Evolutionary conservation across 148 eudicot genomes (phyloP).

Genomic region (Chenopodium berlandieri): DNA sequence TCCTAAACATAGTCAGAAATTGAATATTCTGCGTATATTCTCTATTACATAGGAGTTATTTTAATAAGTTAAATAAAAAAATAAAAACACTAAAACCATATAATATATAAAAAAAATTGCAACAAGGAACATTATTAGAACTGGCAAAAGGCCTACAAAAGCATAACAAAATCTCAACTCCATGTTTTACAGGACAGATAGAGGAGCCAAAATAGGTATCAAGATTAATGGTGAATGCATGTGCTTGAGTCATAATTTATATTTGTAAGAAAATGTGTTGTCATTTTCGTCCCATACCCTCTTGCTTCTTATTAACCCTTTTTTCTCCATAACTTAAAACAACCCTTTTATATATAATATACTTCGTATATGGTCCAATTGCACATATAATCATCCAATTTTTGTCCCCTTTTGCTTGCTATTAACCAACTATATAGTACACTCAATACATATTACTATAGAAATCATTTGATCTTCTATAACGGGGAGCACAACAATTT

Average conservation of each 20-base stretch:
- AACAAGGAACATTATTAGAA: neutral
- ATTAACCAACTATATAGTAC: neutral
- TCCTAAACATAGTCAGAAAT: too few relatives aligned
- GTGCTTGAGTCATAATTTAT: conserved; percentile 1
- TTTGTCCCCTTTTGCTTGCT: conserved; percentile 13
- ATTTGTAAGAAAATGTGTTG: conserved; percentile 3
- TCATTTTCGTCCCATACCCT: conserved; percentile 9
- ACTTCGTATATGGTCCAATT: neutral
- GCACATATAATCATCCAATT: neutral
- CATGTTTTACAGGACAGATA: neutral
- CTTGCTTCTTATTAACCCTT: conserved; percentile 5
- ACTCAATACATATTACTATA: neutral
- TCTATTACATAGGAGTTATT: too few relatives aligned
- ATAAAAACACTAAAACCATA: too few relatives aligned
- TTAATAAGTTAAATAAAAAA: too few relatives aligned
- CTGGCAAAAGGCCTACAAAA: neutral
- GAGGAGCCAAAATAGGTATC: conserved; percentile 6
- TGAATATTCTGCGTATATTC: too few relatives aligned
- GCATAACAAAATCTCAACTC: neutral
- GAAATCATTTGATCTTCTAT: conserved; percentile 5
- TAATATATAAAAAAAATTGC: too few relatives aligned
- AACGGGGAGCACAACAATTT: conserved; percentile 14
- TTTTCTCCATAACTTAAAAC: conserved; percentile 7
- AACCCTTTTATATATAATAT: neutral
- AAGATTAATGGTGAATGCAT: conserved; percentile 5